Conservation (phyloP, 192 early-diverging fungal genomes). For the Coemansia sp. region DNA sequence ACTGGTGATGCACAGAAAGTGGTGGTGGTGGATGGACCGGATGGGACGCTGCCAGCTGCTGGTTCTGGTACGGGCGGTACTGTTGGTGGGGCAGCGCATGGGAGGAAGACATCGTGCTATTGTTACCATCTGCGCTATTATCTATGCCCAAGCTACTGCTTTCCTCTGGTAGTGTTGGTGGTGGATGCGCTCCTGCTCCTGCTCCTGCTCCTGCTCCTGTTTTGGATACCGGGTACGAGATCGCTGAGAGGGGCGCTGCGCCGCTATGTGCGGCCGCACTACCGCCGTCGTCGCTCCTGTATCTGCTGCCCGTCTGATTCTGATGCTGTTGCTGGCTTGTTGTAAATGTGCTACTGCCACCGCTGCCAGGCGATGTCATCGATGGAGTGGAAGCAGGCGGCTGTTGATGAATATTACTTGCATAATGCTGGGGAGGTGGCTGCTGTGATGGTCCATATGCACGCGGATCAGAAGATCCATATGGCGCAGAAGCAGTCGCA, state of each 20-base stretch:
- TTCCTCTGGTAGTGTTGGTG: background rate
- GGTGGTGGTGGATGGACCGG: conserved; percentile 9
- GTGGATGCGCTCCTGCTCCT: background rate
- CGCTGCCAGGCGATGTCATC: background rate
- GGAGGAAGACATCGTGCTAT: background rate
- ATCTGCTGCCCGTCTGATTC: conserved; percentile 3
- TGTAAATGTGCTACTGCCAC: background rate
- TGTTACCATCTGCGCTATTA: background rate
- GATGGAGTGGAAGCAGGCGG: background rate
- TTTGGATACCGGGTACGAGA: background rate
- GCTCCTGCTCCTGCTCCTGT: too few relatives aligned
- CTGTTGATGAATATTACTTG: background rate
- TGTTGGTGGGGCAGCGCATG: background rate
- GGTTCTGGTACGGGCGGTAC: background rate
- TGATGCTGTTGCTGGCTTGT: conserved; percentile 7
- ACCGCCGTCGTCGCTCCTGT: conserved; percentile 2
- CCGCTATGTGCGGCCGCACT: background rate
- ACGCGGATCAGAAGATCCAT: conserved; percentile 22
- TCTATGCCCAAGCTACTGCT: background rate
- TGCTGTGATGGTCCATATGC: conserved; percentile 14
- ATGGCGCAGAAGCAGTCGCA: background rate
- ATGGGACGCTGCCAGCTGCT: background rate
- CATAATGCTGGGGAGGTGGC: conserved; percentile 3
- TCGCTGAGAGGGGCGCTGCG: background rate
- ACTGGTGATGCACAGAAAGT: background rate